Base-by-base conservation (phyloP, 148 eudicot species). In the Dianthus caryophyllus region DNA sequence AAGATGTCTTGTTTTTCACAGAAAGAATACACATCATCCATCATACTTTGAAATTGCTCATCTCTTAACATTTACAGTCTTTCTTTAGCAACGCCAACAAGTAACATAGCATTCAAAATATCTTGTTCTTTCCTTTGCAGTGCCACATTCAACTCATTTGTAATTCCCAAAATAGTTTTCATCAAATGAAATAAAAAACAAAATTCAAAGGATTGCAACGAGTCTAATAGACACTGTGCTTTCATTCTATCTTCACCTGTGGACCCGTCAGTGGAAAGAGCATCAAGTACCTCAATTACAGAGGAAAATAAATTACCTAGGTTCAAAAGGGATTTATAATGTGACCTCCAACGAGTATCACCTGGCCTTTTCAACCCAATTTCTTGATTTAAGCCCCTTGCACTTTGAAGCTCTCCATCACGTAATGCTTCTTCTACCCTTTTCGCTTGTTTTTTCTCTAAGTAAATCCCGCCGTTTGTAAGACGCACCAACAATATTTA, bases 61-160 rank as follows among this genome's bases (percentile, higher is more conserved):
- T 60, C 25, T 18, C 64, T 60, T 41, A 36, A 9, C 9, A 1
- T 9, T 29, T 58, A 24, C 21, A 58, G 31, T 27, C 21, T 29
- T 4, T 12, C 39, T 36, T 36, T 60, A 36, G 46, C 43, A 0
- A 60, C 24, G 7, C 27, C 47, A 33, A 60, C 64, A 39, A 60
- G n/a, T 0, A 21, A 2, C 64, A 60, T 60, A 4, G 64, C 46
- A 33, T 60, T 60, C 10, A 60, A 41, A n/a, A 60, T 60, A 38
- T 60, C 46, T 60, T 60, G 64, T 6, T 60, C 46, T 31, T 36
- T 20, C 10, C 27, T 60, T 33, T 60, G 47, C 24, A 60, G 20
- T 60, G 24, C 13, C 46, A 33, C 33, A 36, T 33, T 60, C 6
- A 60, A 22, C 47, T 60, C 46, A 60, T 60, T 60, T 60, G 46